A percentile compares a stretch with the other conserved stretches of the same genome.
Conservation (phyloP, 768 basidiomycete species). For the Suillus discolor region DNA sequence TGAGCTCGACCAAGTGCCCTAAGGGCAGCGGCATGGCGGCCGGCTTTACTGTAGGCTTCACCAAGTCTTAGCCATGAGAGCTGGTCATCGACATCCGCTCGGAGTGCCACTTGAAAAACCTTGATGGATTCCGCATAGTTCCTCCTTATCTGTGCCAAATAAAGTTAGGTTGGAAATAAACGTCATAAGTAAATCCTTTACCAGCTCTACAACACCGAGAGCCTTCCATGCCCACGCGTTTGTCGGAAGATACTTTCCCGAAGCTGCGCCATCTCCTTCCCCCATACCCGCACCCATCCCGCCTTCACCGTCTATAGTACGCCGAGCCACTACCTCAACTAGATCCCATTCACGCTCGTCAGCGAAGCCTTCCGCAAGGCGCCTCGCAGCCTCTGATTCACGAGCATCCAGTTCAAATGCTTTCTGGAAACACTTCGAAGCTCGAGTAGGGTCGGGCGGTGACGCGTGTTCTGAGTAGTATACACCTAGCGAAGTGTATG, state of each 20-base stretch:
- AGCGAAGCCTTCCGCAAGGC: slow-evolving; percentile 87
- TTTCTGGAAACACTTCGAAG: slow-evolving; percentile 96
- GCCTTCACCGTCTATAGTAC: slow-evolving; percentile 94
- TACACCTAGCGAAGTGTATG: slow-evolving; percentile 91
- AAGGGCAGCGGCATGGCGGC: slow-evolving; percentile 85
- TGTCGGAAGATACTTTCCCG: slow-evolving; percentile 61
- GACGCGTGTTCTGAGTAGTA: slow-evolving; percentile 75
- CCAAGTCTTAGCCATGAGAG: slow-evolving; percentile 90
- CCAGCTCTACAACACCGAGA: slow-evolving; percentile 87
- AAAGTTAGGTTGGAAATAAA: slow-evolving; percentile 8
- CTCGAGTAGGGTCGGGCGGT: slow-evolving; percentile 81
- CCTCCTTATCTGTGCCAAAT: slow-evolving; percentile 53
- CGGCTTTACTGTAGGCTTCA: slow-evolving; percentile 87
- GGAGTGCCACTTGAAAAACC: slow-evolving; percentile 83
- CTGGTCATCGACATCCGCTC: slow-evolving; percentile 76
- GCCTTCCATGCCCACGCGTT: slow-evolving; percentile 99
- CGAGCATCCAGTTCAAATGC: slow-evolving; percentile 95
- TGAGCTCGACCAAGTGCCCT: slow-evolving; percentile 82
- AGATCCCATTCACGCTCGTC: slow-evolving; percentile 95
- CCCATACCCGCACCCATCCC: slow-evolving; percentile 63
- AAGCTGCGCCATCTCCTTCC: slow-evolving; percentile 40
- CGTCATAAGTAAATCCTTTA: slow-evolving; percentile 39
- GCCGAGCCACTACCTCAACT: slow-evolving; percentile 89
- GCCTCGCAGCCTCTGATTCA: slow-evolving; percentile 81
- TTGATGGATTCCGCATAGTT: slow-evolving; percentile 79